phyloP scores from a whole-genome alignment of 1,284 basidiomycete species.

The Melampsora americana region DNA sequence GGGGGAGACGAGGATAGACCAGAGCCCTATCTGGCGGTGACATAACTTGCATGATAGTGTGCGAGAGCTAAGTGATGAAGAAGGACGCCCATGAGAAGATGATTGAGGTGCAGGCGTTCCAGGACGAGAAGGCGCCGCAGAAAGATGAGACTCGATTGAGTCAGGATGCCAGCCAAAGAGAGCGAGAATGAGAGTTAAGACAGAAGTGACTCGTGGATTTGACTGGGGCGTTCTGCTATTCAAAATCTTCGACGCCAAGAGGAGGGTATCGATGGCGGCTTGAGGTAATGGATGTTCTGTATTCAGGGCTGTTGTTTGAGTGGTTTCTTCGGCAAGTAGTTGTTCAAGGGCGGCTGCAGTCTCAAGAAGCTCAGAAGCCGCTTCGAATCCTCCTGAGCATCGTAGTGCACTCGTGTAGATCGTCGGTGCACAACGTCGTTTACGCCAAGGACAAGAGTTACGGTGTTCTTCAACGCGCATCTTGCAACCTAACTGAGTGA shows the following conservation, averaged over 20 bases:
- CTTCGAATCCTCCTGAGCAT: background rate
- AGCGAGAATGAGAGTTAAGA: constrained; percentile 24
- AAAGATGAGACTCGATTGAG: background rate
- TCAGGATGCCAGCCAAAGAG: constrained; percentile 34
- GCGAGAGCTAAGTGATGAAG: background rate
- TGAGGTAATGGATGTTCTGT: constrained; percentile 22
- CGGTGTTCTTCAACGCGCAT: constrained; percentile 28
- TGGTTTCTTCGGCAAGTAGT: background rate
- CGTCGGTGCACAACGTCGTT: background rate
- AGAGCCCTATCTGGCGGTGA: constrained; percentile 17
- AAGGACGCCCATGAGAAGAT: background rate
- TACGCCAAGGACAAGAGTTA: constrained; percentile 36
- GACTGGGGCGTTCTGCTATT: background rate
- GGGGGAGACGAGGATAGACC: background rate
- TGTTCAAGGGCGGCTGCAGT: background rate
- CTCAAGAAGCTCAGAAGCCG: constrained; percentile 8
- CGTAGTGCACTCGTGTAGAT: constrained; percentile 23
- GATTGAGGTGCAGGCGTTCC: background rate
- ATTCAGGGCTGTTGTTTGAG: background rate
- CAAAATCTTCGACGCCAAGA: background rate
- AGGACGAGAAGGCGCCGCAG: background rate
- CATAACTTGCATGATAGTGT: constrained; percentile 27
- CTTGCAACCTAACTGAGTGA: constrained; percentile 1
- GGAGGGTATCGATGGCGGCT: constrained; percentile 10
- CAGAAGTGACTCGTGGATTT: background rate